Evolutionary conservation across 108 stramenopile genomes (phyloP).

Genomic region (Cyclotella distinguenda): DNA sequence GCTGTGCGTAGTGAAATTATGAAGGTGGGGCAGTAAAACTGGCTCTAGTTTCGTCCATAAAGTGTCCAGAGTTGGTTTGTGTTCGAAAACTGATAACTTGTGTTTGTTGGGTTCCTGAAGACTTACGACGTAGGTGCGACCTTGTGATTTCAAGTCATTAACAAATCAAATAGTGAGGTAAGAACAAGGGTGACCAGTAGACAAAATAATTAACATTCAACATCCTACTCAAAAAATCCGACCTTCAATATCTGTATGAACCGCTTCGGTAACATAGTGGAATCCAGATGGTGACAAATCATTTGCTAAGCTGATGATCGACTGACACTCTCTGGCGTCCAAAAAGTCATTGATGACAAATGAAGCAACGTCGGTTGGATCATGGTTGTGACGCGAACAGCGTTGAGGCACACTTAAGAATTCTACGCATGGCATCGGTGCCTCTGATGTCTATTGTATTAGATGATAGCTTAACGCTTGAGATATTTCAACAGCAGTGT

Average conservation of each 20-base stretch:
- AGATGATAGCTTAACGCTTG: not conserved
- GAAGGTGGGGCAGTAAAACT: conserved; percentile 15
- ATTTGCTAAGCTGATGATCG: conserved; percentile 44
- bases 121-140: conserved; percentile 35
- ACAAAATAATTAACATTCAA: not conserved
- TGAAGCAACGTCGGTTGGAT: conserved; percentile 50
- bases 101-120: conserved; percentile 65
- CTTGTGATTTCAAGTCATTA: not conserved
- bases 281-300: conserved; percentile 36
- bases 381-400: conserved; percentile 55
- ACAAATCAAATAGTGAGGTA: not conserved
- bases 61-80: conserved; percentile 28
- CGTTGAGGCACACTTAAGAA: conserved; percentile 24
- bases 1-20: conserved; percentile 28
- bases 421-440: conserved; percentile 13
- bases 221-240: not conserved
- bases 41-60: conserved; percentile 47
- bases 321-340: conserved; percentile 38
- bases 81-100: conserved; percentile 69
- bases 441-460: not conserved
- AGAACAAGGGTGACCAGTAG: not conserved
- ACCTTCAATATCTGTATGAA: conserved; percentile 57
- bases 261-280: conserved; percentile 60
- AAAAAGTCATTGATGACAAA: conserved; percentile 49
- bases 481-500: not conserved